Evolutionary conservation across 2,329 filamentous ascomycete genomes (phyloP).

Genomic region (Chaetothyriales sp.): DNA sequence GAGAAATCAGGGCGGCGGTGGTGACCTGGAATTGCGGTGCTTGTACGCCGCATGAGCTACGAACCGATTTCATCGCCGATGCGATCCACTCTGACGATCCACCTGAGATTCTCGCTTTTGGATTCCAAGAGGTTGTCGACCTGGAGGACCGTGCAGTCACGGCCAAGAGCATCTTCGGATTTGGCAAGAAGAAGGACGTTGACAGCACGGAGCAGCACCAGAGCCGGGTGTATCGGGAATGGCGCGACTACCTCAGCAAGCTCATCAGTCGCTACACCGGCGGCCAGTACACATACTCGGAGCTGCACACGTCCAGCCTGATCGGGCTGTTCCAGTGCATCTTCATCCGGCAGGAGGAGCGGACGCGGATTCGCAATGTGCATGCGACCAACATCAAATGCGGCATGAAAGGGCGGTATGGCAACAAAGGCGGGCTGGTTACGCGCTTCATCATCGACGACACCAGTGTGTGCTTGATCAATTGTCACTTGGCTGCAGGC

Average conservation of each 20-base stretch:
- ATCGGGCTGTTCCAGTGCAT: constrained; percentile 93
- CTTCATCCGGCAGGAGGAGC: constrained; percentile 71
- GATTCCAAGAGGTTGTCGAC: constrained; percentile 96
- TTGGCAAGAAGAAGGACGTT: constrained; percentile 54
- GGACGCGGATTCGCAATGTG: constrained; percentile 61
- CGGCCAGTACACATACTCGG: constrained; percentile 58
- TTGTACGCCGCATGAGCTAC: constrained; percentile 71
- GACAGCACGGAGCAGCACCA: constrained; percentile 74
- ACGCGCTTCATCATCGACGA: constrained; percentile 90
- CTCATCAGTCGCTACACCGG: constrained; percentile 74
- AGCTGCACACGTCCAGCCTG: constrained; percentile 76
- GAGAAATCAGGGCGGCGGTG: constrained; percentile 62
- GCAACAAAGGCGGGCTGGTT: constrained; percentile 89
- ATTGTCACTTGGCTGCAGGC: constrained; percentile 90
- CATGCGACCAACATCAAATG: constrained; percentile 77
- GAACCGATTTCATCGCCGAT: constrained; percentile 63
- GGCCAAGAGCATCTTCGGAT: constrained; percentile 80
- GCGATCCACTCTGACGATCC: constrained; percentile 60
- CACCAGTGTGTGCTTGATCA: constrained; percentile 87
- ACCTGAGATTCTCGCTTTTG: constrained; percentile 85
- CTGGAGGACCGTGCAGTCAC: constrained; percentile 94
- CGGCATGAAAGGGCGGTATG: constrained; percentile 86
- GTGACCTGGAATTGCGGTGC: constrained; percentile 97
- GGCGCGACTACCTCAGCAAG: constrained; percentile 77
- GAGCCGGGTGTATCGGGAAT: constrained; percentile 93